A percentile compares a stretch with the other conserved stretches of the same genome.
Conservation (phyloP, 78 protist genomes). For the Tieghemostelium lacteum region DNA sequence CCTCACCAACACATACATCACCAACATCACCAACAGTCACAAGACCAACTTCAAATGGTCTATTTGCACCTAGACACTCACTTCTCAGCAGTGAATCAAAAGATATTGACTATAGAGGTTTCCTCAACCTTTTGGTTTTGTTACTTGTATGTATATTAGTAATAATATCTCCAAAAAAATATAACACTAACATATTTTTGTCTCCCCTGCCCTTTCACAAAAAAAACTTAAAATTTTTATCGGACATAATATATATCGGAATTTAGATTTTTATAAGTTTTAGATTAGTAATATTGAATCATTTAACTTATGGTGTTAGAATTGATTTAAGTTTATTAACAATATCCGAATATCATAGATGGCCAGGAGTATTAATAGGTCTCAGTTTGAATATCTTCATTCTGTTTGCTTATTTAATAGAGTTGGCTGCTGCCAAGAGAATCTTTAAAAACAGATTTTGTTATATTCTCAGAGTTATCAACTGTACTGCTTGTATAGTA, state of each 20-base stretch:
- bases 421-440: slow-evolving; percentile 11
- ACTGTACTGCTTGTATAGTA: slow-evolving; percentile 15
- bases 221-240: background rate
- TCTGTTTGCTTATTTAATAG: slow-evolving; percentile 24
- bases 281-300: slow-evolving; percentile 76
- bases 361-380: slow-evolving; percentile 78
- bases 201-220: background rate
- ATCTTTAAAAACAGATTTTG: background rate
- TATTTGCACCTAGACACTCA: slow-evolving; percentile 47
- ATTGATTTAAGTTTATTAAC: slow-evolving; percentile 51
- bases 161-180: background rate
- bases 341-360: slow-evolving; percentile 77
- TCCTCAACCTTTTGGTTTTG: slow-evolving; percentile 36
- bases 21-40: background rate
- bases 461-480: slow-evolving; percentile 26
- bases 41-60: background rate
- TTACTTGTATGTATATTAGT: slow-evolving; percentile 10
- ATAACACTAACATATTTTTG: background rate
- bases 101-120: slow-evolving; percentile 39
- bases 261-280: slow-evolving; percentile 49
- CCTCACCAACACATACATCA: background rate
- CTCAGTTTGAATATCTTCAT: slow-evolving; percentile 40
- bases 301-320: slow-evolving; percentile 72
- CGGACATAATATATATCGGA: background rate
- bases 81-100: slow-evolving; percentile 41